A percentile compares a stretch with the other conserved stretches of the same genome.
phyloP scores from a whole-genome alignment of 768 basidiomycete genomes.

The Hygrocybe coccinea region DNA sequence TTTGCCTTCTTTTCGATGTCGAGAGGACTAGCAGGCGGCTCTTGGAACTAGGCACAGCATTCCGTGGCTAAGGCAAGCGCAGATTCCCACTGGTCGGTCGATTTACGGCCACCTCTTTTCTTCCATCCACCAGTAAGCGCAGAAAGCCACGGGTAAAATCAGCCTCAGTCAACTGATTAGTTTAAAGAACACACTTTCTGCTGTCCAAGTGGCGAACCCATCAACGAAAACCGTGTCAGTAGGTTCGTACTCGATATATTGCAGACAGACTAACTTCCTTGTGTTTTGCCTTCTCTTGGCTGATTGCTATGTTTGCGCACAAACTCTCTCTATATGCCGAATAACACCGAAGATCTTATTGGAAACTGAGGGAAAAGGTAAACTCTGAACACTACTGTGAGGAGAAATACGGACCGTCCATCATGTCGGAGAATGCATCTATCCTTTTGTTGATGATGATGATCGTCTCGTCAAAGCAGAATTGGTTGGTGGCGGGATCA shows the following conservation, averaged over 20 bases:
- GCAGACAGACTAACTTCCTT: background rate
- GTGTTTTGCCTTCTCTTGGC: slow-evolving; percentile 2
- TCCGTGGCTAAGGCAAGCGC: slow-evolving; percentile 10
- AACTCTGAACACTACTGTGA: slow-evolving; percentile 9
- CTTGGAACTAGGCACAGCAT: slow-evolving; percentile 7
- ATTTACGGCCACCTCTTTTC: slow-evolving; percentile 7
- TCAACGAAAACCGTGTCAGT: background rate
- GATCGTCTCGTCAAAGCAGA: slow-evolving; percentile 18
- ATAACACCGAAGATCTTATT: slow-evolving; percentile 21
- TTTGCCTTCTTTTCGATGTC: slow-evolving; percentile 11
- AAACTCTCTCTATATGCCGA: slow-evolving; percentile 18
- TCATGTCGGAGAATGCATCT: slow-evolving; percentile 15
- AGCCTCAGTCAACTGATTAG: background rate
- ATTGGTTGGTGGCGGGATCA: slow-evolving; percentile 15
- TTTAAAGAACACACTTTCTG: background rate
- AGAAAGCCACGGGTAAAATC: slow-evolving; percentile 5
- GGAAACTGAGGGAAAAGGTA: slow-evolving; percentile 13
- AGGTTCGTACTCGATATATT: background rate
- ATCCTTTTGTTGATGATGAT: slow-evolving; percentile 15
- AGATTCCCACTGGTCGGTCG: slow-evolving; percentile 9
- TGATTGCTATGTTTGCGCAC: slow-evolving; percentile 8
- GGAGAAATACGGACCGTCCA: slow-evolving; percentile 15
- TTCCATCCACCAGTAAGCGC: slow-evolving; percentile 4
- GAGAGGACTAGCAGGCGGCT: background rate
- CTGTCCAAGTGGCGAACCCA: background rate